These are phyloP conservation scores for Ophiostoma australiae DNA, from an alignment of 2,329 filamentous ascomycete species.

Conservation along the genomic window DNA sequence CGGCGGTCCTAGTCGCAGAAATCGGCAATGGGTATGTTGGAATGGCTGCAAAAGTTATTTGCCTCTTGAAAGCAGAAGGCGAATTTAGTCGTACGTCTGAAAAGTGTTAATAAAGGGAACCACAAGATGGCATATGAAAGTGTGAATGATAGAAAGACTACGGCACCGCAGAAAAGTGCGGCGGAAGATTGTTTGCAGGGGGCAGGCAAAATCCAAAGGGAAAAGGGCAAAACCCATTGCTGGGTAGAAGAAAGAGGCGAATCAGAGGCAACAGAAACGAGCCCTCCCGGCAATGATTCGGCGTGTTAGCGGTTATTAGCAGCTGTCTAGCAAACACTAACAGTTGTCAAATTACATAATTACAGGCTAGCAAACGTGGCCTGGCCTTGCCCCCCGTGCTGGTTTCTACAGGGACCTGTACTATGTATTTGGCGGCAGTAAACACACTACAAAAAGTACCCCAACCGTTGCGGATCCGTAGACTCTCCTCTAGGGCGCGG, in stretches of 20 bases:
- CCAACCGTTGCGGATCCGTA: neutral
- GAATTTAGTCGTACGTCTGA: too few species aligned
- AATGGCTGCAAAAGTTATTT: too few species aligned
- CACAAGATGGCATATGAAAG: neutral
- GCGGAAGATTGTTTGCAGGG: neutral
- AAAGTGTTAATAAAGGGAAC: too few species aligned
- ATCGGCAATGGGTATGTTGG: too few species aligned
- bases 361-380: neutral
- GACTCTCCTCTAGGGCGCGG: neutral
- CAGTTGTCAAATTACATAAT: too few species aligned
- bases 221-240: too few species aligned
- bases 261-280: neutral
- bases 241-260: neutral
- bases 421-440: neutral
- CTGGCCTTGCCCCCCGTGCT: neutral
- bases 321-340: neutral
- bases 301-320: neutral
- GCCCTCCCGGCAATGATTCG: neutral
- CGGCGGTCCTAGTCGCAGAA: too few species aligned
- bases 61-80: too few species aligned
- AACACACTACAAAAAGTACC: neutral
- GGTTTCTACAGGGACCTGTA: neutral
- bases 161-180: slow-evolving; percentile 1
- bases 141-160: neutral
- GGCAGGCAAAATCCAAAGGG: neutral